phyloP scores from a whole-genome alignment of 2,329 filamentous ascomycete species.

The Xylaria sp. region DNA sequence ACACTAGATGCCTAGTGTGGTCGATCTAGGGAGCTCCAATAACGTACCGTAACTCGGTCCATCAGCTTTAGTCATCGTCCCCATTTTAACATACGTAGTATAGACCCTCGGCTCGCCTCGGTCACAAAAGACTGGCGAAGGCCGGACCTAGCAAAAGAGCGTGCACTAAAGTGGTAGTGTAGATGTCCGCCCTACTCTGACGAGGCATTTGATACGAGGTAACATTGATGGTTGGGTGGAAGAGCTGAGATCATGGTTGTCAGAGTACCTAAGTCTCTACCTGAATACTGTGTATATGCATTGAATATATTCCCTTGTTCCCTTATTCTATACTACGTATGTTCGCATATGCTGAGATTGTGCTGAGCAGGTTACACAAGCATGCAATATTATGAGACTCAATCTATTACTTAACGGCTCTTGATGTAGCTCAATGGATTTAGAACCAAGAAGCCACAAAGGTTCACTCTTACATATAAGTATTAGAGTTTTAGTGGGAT shows the following conservation, averaged over 20 bases:
- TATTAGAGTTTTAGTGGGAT: background rate
- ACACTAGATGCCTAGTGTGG: background rate
- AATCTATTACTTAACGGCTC: background rate
- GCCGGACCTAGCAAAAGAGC: background rate
- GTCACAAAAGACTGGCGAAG: background rate
- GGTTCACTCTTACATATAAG: background rate
- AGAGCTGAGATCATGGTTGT: too few relatives aligned
- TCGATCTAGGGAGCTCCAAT: background rate
- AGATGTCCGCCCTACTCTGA: too few relatives aligned
- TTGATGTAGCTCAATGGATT: background rate
- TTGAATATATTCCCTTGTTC: too few relatives aligned
- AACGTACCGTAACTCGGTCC: background rate
- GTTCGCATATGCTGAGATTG: background rate
- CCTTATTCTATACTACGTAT: too few relatives aligned
- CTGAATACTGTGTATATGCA: background rate
- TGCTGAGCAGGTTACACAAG: background rate
- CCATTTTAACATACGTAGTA: background rate
- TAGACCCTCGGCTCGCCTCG: background rate
- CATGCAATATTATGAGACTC: background rate
- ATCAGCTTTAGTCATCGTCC: slow-evolving; percentile 6
- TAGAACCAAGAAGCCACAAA: background rate
- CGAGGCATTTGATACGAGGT: background rate
- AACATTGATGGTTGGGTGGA: too few relatives aligned
- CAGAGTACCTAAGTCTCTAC: background rate
- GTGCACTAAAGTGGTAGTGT: background rate